phyloP scores from a whole-genome alignment of 805 yeast genomes.

The Sugiyamaella chiloensis region DNA sequence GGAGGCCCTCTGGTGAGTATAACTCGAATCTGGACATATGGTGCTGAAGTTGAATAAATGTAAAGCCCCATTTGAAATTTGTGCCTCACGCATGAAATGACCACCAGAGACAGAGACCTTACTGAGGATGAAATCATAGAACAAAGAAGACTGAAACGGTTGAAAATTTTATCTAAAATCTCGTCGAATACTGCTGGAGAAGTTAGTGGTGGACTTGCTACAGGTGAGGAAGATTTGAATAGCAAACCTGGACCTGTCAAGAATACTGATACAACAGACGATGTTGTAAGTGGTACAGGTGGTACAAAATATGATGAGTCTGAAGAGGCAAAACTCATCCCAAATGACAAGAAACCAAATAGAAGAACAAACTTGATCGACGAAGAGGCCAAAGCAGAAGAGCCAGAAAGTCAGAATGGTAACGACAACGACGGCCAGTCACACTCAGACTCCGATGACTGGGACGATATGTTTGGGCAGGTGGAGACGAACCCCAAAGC shows the following conservation, averaged over 20 bases:
- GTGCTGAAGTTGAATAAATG: neutral
- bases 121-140: conserved; percentile 26
- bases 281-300: too few species aligned
- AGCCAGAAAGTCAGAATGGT: too few species aligned
- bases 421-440: neutral
- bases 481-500: conserved; percentile 8
- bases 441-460: conserved; percentile 19
- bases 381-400: conserved; percentile 6
- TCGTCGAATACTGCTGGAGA: too few species aligned
- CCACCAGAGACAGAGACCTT: neutral
- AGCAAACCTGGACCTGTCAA: too few species aligned
- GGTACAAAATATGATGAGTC: neutral
- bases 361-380: too few species aligned
- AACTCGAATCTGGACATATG: conserved; percentile 52
- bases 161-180: conserved; percentile 20
- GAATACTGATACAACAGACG: too few species aligned
- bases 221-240: too few species aligned
- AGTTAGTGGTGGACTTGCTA: too few species aligned
- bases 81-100: too few species aligned
- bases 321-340: too few species aligned
- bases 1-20: conserved; percentile 91
- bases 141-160: conserved; percentile 22
- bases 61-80: neutral
- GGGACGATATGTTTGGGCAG: conserved; percentile 31
- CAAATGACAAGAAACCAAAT: too few species aligned